Evolutionary conservation across 768 basidiomycete species (phyloP).

Genomic region (Psilocybe tampanensis): DNA sequence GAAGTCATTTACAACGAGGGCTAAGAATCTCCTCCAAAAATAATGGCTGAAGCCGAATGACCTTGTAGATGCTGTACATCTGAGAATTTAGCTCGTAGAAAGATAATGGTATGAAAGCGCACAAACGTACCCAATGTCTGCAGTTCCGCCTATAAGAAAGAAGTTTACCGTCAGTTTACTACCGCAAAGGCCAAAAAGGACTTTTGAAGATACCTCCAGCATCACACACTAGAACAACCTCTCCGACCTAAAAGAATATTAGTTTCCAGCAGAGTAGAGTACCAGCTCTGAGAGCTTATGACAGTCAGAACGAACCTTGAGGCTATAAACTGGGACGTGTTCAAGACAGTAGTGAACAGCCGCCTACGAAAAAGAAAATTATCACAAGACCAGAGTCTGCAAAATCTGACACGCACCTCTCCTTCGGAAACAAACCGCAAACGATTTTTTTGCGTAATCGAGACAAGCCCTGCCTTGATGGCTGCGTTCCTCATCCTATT

Average conservation of each 20-base stretch:
- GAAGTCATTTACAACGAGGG: slow-evolving; percentile 8
- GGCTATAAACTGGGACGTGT: background rate
- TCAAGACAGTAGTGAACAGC: slow-evolving; percentile 19
- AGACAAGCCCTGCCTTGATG: slow-evolving; percentile 22
- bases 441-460: background rate
- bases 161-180: background rate
- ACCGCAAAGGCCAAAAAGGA: background rate
- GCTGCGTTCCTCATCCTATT: slow-evolving; percentile 25
- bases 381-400: background rate
- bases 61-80: slow-evolving; percentile 10
- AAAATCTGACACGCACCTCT: slow-evolving; percentile 9
- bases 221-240: slow-evolving; percentile 29
- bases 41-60: slow-evolving; percentile 6
- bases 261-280: too few relatives aligned
- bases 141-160: slow-evolving; percentile 18
- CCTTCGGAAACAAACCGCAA: slow-evolving; percentile 28
- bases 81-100: background rate
- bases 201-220: slow-evolving; percentile 26
- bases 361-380: slow-evolving; percentile 9
- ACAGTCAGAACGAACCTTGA: background rate
- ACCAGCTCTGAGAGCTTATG: too few relatives aligned
- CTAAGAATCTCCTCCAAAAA: slow-evolving; percentile 11
- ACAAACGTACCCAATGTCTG: slow-evolving; percentile 17
- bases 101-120: background rate
- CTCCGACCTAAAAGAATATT: slow-evolving; percentile 22